Conservation (phyloP, 116 monocot genomes). For the Cymodocea nodosa region DNA sequence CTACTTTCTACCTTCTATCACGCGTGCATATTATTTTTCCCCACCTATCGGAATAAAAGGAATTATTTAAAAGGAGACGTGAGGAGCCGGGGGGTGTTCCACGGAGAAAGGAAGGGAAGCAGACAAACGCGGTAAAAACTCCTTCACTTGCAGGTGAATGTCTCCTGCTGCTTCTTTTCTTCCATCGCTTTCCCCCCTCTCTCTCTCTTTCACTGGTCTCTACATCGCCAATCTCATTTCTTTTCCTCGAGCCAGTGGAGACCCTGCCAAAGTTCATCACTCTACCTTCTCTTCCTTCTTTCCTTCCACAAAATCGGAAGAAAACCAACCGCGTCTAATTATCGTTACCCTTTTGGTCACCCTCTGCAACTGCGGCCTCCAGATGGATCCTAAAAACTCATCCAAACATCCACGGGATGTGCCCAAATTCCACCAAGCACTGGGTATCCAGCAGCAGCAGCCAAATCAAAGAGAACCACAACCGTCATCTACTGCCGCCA, state of each 20-base stretch:
- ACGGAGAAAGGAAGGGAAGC: too few relatives aligned
- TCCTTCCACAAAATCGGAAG: background rate
- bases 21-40: too few relatives aligned
- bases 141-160: too few relatives aligned
- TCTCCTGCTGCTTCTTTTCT: background rate
- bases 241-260: background rate
- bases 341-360: background rate
- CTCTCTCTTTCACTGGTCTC: background rate
- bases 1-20: too few relatives aligned
- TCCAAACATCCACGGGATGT: slow-evolving; percentile 2
- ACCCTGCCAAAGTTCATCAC: too few relatives aligned
- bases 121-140: too few relatives aligned
- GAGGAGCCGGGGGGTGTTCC: too few relatives aligned
- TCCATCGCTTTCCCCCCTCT: slow-evolving; percentile 1
- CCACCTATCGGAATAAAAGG: too few relatives aligned
- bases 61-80: too few relatives aligned
- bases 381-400: slow-evolving; percentile 6
- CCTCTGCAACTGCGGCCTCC: background rate
- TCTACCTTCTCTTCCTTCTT: background rate
- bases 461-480: background rate
- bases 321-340: background rate
- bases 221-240: background rate
- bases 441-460: slow-evolving; percentile 3
- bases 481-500: background rate
- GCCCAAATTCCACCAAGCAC: slow-evolving; percentile 3